Evolutionary conservation across 139 green algal species (phyloP), one percentile per base, ranked within the genome.

Genomic region (Monoraphidium neglectum): DNA sequence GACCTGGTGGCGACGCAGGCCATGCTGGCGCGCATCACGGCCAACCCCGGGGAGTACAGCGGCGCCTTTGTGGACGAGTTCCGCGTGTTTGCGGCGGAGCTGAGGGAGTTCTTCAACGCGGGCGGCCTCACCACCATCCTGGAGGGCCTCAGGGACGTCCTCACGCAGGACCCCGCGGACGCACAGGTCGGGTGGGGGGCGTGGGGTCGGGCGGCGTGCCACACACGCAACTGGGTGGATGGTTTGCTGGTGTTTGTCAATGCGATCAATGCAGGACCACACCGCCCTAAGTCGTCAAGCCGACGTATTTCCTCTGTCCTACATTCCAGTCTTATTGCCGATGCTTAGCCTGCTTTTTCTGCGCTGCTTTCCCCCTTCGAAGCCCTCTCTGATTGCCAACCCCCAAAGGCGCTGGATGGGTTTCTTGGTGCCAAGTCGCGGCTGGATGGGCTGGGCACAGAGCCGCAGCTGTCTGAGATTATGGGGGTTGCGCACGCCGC

Each of bases 61-160:
- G 76, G 84, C 21, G 90, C 75, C 24, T 99, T 99, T 73, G 85
- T 99, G 51, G 63, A 91, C 3, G 87, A 98, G 87, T 97, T 98
- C 80, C 70, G 83, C 53, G 79, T 90, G 15, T 99, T 99, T 87
- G 87, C 91, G 16, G 61, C 57, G 4, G 96, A 99, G 89, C 91
- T 99, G 64, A 82, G 94, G 1, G 95, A 98, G 66, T 99, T 99
- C 79, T 99, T 99, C 87, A 98, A 97, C 75, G 96, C 96, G 59
- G 83, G 70, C 15, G 24, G 40, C 1, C 33, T 76, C 6, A 66
- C 68, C 5, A n/a, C 23, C 3, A 26, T 77, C 43, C 67, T 82
- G 40, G 59, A 72, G 5, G 59, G 32, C 1, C 30, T 72, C 28
- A 68, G 63, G 40, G 62, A 32, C 18, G 49, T 51, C 12, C 43